Base-by-base conservation (phyloP, 2,329 filamentous ascomycete species). In the Orbilia quercus region DNA sequence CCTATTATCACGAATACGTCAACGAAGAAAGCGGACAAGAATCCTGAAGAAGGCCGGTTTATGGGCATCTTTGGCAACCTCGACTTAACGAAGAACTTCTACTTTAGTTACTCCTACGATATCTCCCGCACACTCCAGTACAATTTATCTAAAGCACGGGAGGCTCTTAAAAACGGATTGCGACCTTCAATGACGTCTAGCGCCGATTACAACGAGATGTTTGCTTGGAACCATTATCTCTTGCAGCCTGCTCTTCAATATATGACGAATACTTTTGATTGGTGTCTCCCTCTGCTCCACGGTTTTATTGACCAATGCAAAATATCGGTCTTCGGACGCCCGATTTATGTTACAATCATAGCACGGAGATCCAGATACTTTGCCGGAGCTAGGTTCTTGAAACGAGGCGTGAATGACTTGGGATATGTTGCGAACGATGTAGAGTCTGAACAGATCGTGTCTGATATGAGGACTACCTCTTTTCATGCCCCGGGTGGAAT, bases 81-180 rank as follows among this genome's bases (percentile, higher is more conserved):
- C 31, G 95, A 99, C 80, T 82, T 99, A 72, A 92, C 90, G 0
- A 87, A 90, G 65, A 96, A 91, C 0, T 99, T 99, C 80, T 99
- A 99, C 81, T 99, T 97, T 83, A 97, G 94, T 82, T 97, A 97
- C 80, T 96, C 94, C 0, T 99, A 99, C 82, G 92, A 99, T 79
- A 90, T 98, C 76, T 99, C 95, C 0, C 87, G 89, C 60, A 96
- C 92, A 0, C 83, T 99, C 50, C 95, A 99, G 80, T 88, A 94
- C 78, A 99, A 99, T 78, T 92, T 99, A 73, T 89, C 89, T 18
- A 86, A 88, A 31, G 92, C 97, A 80, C 86, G 95, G 40, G 84
- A 86, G 53, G 88, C 89, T 1, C 81, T 96, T 54, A 85, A 87
- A 28, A 84, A 88, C 72, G 91, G 90, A 0, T 81, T 84, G 11